Percentiles rank a stretch among this genome's conserved stretches.
Conservation (phyloP, 2,329 filamentous ascomycete genomes). For the Pseudogymnoascus sp. region DNA sequence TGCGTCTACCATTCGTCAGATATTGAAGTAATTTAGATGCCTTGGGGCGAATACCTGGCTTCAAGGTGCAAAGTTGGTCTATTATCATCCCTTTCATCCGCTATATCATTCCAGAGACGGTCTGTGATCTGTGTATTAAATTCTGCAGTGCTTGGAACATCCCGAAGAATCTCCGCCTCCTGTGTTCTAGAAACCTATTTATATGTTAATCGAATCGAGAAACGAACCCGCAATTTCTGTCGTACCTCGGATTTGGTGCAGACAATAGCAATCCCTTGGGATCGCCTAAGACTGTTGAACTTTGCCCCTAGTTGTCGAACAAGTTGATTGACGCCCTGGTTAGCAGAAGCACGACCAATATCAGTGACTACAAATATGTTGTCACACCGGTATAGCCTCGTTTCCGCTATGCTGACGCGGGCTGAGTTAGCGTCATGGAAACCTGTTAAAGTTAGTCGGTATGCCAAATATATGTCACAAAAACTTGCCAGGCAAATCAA, state of each 20-base stretch:
- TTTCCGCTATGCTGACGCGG: constrained; percentile 14
- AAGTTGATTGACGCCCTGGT: constrained; percentile 13
- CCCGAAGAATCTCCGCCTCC: constrained; percentile 13
- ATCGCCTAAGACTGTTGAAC: constrained; percentile 14
- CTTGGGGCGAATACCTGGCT: background rate
- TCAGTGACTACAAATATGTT: constrained; percentile 16
- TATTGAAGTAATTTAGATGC: background rate
- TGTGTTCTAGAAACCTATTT: constrained; percentile 6
- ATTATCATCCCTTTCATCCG: background rate
- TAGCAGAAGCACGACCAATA: constrained; percentile 14
- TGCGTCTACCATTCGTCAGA: constrained; percentile 12
- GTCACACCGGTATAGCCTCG: constrained; percentile 16
- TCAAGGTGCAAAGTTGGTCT: background rate
- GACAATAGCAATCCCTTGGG: constrained; percentile 15
- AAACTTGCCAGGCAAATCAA: constrained; percentile 16
- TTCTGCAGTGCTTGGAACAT: constrained; percentile 11
- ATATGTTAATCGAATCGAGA: background rate
- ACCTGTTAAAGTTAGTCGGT: constrained; percentile 13
- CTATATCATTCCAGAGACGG: constrained; percentile 1
- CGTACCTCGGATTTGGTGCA: constrained; percentile 17
- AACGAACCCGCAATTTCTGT: background rate
- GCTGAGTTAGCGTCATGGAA: constrained; percentile 17
- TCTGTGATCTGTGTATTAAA: constrained; percentile 9
- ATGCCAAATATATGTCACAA: background rate
- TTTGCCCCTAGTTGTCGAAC: constrained; percentile 13